Base-by-base conservation (phyloP, 1,139 yeast species). In the Scheffersomyces cryptocercus region DNA sequence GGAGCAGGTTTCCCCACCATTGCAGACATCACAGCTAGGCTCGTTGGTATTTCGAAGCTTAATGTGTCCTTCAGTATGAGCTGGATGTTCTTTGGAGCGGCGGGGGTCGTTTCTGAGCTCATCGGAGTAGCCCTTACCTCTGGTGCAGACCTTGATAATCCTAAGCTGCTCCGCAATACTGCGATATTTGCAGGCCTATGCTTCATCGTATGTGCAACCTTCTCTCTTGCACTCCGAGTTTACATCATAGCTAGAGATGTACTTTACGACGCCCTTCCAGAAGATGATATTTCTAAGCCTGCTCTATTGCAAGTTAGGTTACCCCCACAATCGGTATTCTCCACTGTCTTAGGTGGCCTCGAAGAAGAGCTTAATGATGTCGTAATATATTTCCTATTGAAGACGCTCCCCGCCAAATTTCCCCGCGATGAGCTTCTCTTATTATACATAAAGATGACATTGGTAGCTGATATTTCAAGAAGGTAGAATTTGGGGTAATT, bases 1-100 rank as follows among this genome's bases (percentile, higher is more conserved):
- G 70, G 62, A 5, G 30, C 42, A n/a, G 28, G 45, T 11, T 46
- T 35, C 28, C 40, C 45, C 20, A 44, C 47, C 14, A 40, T 41
- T n/a, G 41, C 49, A 3, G 28, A 45, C 10, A 37, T 41, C 11
- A 36, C 39, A 13, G 43, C 38, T 4, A 32, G 41, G 13, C 29
- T 43, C 24, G 45, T 43, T n/a, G 48, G 48, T 5, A 8, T 45
- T 14, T 29, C 38, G 28, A 45, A 43, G 35, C 14, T 46, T 13
- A 38, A 38, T 16, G 41, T 46, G 10, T 20, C 47, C 4, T 41
- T 46, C 16, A 30, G 38, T 30, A 38, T 43, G 47, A 35, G 39
- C 12, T 43, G 47, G 46, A 37, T 39, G 30, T 43, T 43, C 29
- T 33, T 45, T 8, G 47, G 49, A 7, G 28, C 34, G 20, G 38